Conservation (phyloP, 768 basidiomycete genomes). For the Pleurotus eryngii region DNA sequence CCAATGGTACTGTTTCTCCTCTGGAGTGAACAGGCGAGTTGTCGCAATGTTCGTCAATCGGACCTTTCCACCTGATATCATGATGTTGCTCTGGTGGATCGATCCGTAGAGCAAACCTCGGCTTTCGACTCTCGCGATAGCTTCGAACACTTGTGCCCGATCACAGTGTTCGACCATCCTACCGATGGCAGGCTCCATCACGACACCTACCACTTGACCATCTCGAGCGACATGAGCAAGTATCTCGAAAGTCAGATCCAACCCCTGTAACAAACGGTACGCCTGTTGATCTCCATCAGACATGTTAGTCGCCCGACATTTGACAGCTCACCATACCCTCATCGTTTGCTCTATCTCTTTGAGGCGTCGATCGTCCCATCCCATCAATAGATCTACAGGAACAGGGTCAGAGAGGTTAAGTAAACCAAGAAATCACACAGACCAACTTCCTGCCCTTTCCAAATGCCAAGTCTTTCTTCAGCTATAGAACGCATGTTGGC, state of each 20-base stretch:
- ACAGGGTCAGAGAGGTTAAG: neutral
- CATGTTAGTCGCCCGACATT: conserved; percentile 25
- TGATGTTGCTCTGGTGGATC: conserved; percentile 19
- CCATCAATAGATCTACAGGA: conserved; percentile 29
- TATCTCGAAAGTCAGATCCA: conserved; percentile 12
- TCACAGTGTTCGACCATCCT: conserved; percentile 13
- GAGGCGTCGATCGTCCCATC: conserved; percentile 24
- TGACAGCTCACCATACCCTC: conserved; percentile 23
- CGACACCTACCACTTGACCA: conserved; percentile 17
- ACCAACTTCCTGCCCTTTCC: conserved; percentile 37
- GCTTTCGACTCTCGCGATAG: conserved; percentile 10
- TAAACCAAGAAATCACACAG: conserved; percentile 6
- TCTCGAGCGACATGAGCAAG: conserved; percentile 17
- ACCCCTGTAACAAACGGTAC: conserved; percentile 14
- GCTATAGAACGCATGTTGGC: neutral
- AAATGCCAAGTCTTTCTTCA: conserved; percentile 30
- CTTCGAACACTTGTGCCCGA: conserved; percentile 12
- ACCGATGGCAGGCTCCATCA: conserved; percentile 14
- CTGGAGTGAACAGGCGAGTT: conserved; percentile 9
- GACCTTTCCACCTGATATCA: conserved; percentile 32
- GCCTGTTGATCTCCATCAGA: conserved; percentile 10
- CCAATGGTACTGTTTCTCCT: conserved; percentile 1
- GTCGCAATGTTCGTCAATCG: conserved; percentile 25
- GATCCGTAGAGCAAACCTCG: conserved; percentile 20
- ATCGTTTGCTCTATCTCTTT: conserved; percentile 25